Evolutionary conservation across 2,329 filamentous ascomycete species (phyloP), one percentile per base, ranked within the genome.

Genomic region (Drechslerella coelobrocha): DNA sequence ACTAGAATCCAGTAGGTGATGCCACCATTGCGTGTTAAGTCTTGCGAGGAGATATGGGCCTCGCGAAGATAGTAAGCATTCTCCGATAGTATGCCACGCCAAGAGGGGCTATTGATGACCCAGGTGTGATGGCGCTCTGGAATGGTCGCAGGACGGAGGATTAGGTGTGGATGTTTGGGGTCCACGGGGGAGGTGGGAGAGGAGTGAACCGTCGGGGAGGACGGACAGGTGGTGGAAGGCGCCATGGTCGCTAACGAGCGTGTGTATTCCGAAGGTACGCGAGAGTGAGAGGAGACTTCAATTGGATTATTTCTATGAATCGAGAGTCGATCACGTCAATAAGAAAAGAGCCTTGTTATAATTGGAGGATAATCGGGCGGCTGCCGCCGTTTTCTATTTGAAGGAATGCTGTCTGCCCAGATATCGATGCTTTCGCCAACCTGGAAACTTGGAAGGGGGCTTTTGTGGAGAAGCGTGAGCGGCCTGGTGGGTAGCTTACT

Each of bases 1-100:
- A 86, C 87, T 27, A 90, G 82, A 60, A 89, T 83, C 88, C 88
- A 89, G 73, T 84, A 81, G 10, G 82, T 83, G 71, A 89, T 80
- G 39, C 87, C 86, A 39, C 83, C 84, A 72, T 86, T 78, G 53
- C 81, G 80, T 12, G 86, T 82, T 17, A 89, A 80, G 5, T 86
- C 83, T 0, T 86, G 82, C 1, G 82, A 84, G 8, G 82, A 81
- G 8, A 89, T 81, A 76, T 83, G 83, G 14, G 78, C 77, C 76
- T 89, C 88, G 47, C 88, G 84, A 45, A 81, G 78, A 39, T 89
- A 78, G 76, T 89, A 90, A 37, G 82, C 80, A 0, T 83, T 75
- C 3, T 83, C 76, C 2, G 81, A 79, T 1, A 90, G 81, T 1
- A 85, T 81, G 41, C 81, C 81, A 9, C 84, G 85, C 88, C 88